These are phyloP conservation scores for Clavariopsis aquatica DNA, from an alignment of 495 filamentous ascomycete species.

Conservation along the genomic window DNA sequence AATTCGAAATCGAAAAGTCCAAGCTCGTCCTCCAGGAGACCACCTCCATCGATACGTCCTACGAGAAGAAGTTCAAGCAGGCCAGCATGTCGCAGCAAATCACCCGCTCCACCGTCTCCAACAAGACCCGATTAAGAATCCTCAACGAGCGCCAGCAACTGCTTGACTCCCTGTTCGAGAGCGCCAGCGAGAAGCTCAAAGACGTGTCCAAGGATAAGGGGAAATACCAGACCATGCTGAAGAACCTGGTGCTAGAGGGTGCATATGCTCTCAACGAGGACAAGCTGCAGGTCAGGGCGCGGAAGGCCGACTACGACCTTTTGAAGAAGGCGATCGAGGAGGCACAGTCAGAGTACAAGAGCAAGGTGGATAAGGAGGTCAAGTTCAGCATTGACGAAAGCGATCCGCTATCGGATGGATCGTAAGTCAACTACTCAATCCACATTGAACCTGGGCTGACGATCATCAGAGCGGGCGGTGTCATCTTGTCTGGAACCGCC, in stretches of 20 bases:
- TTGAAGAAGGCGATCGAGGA: conserved; percentile 72
- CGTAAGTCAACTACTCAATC: conserved; percentile 59
- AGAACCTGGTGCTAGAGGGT: conserved; percentile 84
- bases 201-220: conserved; percentile 64
- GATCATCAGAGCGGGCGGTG: conserved; percentile 71
- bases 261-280: conserved; percentile 82
- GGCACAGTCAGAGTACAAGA: conserved; percentile 79
- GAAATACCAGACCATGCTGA: conserved; percentile 73
- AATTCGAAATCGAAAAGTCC: conserved; percentile 97
- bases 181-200: conserved; percentile 65
- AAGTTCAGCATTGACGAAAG: conserved; percentile 73
- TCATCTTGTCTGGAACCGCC: conserved; percentile 73
- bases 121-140: conserved; percentile 88
- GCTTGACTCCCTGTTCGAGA: conserved; percentile 87
- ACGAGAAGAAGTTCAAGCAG: conserved; percentile 98
- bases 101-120: conserved; percentile 87
- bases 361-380: conserved; percentile 64
- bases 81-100: conserved; percentile 97
- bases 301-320: conserved; percentile 75
- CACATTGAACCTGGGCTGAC: background rate
- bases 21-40: conserved; percentile 96
- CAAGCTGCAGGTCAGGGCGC: conserved; percentile 67
- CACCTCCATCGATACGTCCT: conserved; percentile 81
- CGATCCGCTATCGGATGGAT: conserved; percentile 76
- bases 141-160: conserved; percentile 84